These are phyloP conservation scores for Penicillium freii DNA, from an alignment of 2,329 filamentous ascomycete genomes.

Conservation along the genomic window DNA sequence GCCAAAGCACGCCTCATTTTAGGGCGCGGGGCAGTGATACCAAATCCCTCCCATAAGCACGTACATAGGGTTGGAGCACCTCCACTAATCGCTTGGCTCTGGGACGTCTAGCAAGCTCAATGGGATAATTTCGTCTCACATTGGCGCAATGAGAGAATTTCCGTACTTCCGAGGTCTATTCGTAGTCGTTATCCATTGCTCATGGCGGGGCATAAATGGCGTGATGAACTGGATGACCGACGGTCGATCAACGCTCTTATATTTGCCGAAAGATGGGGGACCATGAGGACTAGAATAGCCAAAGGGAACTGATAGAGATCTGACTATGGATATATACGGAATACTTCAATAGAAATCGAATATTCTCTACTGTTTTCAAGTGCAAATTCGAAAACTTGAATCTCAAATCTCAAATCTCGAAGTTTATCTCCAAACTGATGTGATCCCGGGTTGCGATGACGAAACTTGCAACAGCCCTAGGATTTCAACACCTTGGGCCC, in stretches of 20 bases:
- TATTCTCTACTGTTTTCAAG: not conserved
- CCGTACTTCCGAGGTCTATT: constrained; percentile 6
- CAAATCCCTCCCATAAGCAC: constrained; percentile 18
- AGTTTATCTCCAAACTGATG: constrained; percentile 17
- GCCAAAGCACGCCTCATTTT: constrained; percentile 11
- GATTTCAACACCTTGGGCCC: not conserved
- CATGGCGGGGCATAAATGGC: constrained; percentile 35
- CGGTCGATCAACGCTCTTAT: constrained; percentile 5
- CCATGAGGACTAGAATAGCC: not conserved
- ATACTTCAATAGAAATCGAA: not conserved
- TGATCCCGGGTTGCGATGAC: constrained; percentile 24
- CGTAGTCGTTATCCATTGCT: constrained; percentile 24
- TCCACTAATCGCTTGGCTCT: constrained; percentile 14
- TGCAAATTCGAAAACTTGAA: not conserved
- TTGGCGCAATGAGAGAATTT: constrained; percentile 12
- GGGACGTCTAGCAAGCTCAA: not conserved
- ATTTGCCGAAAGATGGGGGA: not conserved
- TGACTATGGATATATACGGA: not conserved
- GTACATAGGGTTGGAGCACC: constrained; percentile 8
- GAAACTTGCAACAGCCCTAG: constrained; percentile 12
- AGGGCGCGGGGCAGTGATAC: constrained; percentile 19
- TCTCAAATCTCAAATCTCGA: not conserved
- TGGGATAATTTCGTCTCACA: constrained; percentile 9
- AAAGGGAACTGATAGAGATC: not conserved
- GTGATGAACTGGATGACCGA: constrained; percentile 23